phyloP scores from a whole-genome alignment of 139 green algal species.

The Micractinium sp. region DNA sequence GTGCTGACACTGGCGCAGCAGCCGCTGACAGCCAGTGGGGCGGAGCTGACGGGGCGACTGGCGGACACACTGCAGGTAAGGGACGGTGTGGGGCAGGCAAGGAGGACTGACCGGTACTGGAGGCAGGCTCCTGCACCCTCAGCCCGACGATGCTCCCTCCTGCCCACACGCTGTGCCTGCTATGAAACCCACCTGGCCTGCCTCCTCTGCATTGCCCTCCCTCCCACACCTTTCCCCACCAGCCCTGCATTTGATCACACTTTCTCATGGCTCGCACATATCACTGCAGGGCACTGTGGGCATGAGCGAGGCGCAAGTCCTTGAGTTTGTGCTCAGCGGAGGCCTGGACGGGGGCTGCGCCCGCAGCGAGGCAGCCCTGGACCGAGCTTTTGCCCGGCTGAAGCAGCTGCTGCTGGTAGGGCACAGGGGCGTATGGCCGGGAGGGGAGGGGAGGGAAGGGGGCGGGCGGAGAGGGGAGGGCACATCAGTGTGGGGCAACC shows the following conservation, averaged over 20 bases:
- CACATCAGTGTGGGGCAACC: too few species aligned
- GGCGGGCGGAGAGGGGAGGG: too few species aligned
- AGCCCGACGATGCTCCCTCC: too few species aligned
- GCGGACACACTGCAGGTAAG: neutral
- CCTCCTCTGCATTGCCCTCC: too few species aligned
- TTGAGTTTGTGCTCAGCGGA: neutral
- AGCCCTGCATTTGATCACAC: neutral
- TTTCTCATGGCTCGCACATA: neutral
- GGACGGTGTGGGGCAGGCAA: too few species aligned
- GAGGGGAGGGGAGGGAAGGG: neutral
- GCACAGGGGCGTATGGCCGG: too few species aligned
- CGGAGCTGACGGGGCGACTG: neutral
- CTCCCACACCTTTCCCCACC: too few species aligned
- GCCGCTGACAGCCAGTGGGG: too few species aligned
- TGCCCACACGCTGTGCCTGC: too few species aligned
- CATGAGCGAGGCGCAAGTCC: slow-evolving; percentile 12
- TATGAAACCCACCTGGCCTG: too few species aligned
- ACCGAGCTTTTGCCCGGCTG: neutral
- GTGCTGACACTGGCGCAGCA: neutral
- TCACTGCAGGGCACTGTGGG: slow-evolving; percentile 4
- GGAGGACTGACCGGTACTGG: neutral
- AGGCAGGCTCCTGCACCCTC: neutral
- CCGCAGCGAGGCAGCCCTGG: neutral
- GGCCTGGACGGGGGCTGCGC: neutral
- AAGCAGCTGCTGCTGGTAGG: slow-evolving; percentile 26